Percentiles rank a stretch among this genome's conserved stretches.
phyloP scores from a whole-genome alignment of 257 asterid species.

The Plantago elongata region DNA sequence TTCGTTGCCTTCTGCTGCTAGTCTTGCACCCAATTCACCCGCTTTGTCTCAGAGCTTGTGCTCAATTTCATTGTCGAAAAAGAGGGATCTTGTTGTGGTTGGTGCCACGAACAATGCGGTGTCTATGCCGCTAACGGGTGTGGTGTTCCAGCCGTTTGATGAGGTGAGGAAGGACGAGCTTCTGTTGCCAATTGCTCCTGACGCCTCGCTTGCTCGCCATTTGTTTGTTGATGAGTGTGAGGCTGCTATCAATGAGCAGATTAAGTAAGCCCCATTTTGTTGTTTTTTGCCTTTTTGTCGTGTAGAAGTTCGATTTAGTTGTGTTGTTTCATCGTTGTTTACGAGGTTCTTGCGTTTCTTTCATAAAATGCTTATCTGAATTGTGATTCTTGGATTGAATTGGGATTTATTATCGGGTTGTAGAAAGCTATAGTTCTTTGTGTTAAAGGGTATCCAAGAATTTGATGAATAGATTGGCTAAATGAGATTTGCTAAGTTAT shows the following conservation, averaged over 20 bases:
- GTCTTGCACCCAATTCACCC: constrained; percentile 22
- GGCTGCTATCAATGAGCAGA: constrained; percentile 77
- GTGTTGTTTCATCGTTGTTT: background rate
- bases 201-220: constrained; percentile 74
- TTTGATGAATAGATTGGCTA: no score
- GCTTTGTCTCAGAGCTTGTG: background rate
- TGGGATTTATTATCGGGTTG: no score
- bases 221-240: constrained; percentile 46
- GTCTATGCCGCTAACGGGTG: constrained; percentile 44
- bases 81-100: constrained; percentile 23
- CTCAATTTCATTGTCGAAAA: constrained; percentile 27
- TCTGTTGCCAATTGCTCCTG: constrained; percentile 41
- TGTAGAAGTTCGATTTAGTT: no score
- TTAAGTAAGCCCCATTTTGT: constrained; percentile 49
- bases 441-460: no score
- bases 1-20: constrained; percentile 22
- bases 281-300: background rate
- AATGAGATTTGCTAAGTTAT: no score
- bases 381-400: background rate
- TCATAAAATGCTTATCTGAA: background rate
- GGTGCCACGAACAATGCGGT: constrained; percentile 31
- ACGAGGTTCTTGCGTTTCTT: background rate
- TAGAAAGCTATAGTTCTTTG: no score
- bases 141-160: constrained; percentile 82
- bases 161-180: constrained; percentile 67